A percentile compares a stretch with the other conserved stretches of the same genome.
Evolutionary conservation across 2,329 filamentous ascomycete genomes (phyloP).

Genomic region (Fusarium austroafricanum): DNA sequence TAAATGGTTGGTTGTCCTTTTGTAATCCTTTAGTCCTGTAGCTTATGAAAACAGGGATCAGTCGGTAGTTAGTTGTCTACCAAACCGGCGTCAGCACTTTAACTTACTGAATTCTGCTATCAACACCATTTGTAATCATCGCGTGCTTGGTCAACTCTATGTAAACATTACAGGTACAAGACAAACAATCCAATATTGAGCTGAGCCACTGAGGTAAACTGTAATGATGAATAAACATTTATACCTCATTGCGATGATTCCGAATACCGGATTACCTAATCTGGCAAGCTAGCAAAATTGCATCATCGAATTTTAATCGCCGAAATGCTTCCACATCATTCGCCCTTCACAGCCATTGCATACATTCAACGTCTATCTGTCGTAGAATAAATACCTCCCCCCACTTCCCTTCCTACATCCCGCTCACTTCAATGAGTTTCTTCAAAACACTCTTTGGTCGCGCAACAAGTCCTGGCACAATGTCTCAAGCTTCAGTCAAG

Average conservation of each 20-base stretch:
- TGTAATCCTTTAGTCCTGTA: background rate
- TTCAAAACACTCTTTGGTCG: conserved; percentile 77
- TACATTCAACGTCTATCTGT: conserved; percentile 10
- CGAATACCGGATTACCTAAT: conserved; percentile 28
- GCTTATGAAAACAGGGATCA: conserved; percentile 8
- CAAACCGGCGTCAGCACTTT: background rate
- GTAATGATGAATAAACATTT: background rate
- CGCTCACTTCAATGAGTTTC: conserved; percentile 68
- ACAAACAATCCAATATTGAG: background rate
- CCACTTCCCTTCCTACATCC: conserved; percentile 7
- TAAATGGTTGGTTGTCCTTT: background rate
- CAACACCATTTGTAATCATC: conserved; percentile 10
- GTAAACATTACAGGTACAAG: background rate
- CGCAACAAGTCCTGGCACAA: conserved; percentile 71
- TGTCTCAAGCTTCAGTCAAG: conserved; percentile 86
- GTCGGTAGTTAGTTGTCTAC: background rate
- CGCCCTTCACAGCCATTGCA: conserved; percentile 3
- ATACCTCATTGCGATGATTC: conserved; percentile 7
- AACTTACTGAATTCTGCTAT: background rate
- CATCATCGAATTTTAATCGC: conserved; percentile 39
- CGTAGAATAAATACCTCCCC: conserved; percentile 38
- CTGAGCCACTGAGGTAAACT: background rate
- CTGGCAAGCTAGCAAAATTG: conserved; percentile 29
- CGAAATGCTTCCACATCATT: conserved; percentile 25
- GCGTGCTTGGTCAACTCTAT: background rate